A percentile compares a stretch with the other conserved stretches of the same genome.
Evolutionary conservation across 1,284 basidiomycete genomes (phyloP).

Genomic region (Ganoderma sinense): DNA sequence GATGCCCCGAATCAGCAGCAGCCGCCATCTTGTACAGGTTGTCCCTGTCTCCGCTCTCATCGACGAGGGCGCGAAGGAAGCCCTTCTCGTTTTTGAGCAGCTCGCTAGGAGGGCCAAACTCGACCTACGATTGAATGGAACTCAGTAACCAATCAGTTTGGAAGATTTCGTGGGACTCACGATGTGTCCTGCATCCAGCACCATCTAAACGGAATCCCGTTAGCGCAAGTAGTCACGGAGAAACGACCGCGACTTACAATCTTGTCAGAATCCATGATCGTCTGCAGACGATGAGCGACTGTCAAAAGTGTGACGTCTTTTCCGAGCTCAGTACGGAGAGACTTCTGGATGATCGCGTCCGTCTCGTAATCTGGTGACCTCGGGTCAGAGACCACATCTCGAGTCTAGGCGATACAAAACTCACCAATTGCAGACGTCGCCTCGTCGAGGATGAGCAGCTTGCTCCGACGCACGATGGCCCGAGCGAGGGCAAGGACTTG

Average conservation of each 20-base stretch:
- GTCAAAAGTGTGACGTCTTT: constrained; percentile 68
- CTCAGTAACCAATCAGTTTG: not conserved
- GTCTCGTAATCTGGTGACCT: constrained; percentile 57
- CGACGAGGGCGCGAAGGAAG: constrained; percentile 63
- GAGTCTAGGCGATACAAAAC: not conserved
- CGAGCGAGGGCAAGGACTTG: constrained; percentile 70
- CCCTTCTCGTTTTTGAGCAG: constrained; percentile 63
- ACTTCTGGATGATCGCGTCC: constrained; percentile 64
- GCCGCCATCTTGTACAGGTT: constrained; percentile 53
- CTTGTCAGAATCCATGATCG: constrained; percentile 68
- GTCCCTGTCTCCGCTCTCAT: constrained; percentile 61
- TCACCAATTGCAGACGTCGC: constrained; percentile 40
- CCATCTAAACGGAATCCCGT: constrained; percentile 39
- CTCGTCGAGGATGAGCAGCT: constrained; percentile 70
- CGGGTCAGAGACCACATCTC: not conserved
- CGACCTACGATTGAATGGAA: constrained; percentile 45
- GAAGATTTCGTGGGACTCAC: constrained; percentile 29
- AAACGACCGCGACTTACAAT: constrained; percentile 40
- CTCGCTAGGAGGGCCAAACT: constrained; percentile 66
- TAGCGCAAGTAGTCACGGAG: constrained; percentile 2
- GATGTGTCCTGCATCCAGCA: constrained; percentile 46
- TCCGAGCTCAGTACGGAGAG: constrained; percentile 59
- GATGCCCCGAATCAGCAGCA: not conserved
- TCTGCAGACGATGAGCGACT: constrained; percentile 74
- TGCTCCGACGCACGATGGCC: constrained; percentile 66